Evolutionary conservation across 371 early-diverging fungal species (phyloP), one percentile per base, ranked within the genome.

Genomic region (Syncephalastrum contaminatum): DNA sequence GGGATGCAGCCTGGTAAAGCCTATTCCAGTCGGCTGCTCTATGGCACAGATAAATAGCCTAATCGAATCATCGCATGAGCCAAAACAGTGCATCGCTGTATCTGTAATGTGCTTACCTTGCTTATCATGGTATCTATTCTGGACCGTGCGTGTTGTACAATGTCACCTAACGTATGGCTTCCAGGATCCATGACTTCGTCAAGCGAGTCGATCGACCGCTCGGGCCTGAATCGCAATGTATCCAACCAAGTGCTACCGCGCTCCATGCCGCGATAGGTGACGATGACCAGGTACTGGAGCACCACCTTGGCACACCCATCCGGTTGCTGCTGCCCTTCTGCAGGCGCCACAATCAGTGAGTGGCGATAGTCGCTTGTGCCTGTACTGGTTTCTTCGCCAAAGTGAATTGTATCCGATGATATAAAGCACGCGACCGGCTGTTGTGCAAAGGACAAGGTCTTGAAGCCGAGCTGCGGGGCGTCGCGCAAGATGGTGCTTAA

Each of bases 401-500:
- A 77, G 1, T 64, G 58, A 2, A 62, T 19, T 20, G 67, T 63
- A 48, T 70, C 55, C 3, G 72, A 69, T 4, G 72, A 69, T 2
- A 67, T 64, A 61, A 72, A 77, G 43, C 72, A 72, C 12, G 74
- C 73, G 2, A 66, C 52, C 4, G 68, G 64, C 4, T 57, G 54
- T 7, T 57, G 44, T 14, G 65, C 58, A 14, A 44, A 60, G 30
- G 51, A 45, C 1, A 79, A 41, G 0, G 70, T 39, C 24, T 63
- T 59, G 54, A 88, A 84, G 0, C 88, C 87, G 53, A 90, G 83
- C 27, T 81, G 72, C 12, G 69, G 63, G 1, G 90, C 89, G 53
- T 84, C 81, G 39, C 81, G 82, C 44, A 91, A 62, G 30, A 91
- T 80, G 58, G 87, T 88, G 7, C 82, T 63, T 48, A 88, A 77